phyloP scores from a whole-genome alignment of 2,329 filamentous ascomycete genomes.

The Trichoderma sp. region DNA sequence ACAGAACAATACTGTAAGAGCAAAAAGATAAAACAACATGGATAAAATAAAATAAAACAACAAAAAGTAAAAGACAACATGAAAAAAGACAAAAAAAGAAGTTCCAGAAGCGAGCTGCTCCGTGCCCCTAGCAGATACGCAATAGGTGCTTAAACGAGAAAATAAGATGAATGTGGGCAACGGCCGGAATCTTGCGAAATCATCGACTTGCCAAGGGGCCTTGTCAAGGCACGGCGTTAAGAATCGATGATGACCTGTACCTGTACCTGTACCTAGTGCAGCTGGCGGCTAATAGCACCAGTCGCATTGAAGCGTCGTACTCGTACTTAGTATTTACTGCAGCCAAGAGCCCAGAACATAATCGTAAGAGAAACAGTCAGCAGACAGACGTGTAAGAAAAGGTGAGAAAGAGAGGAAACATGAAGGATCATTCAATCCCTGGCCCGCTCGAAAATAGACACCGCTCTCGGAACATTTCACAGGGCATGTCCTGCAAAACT shows the following conservation, averaged over 20 bases:
- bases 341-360: background rate
- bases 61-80: background rate
- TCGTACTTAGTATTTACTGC: background rate
- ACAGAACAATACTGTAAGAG: background rate
- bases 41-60: background rate
- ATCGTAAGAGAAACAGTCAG: background rate
- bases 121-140: background rate
- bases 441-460: slow-evolving; percentile 12
- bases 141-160: background rate
- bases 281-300: background rate
- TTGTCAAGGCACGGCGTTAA: background rate
- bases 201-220: background rate
- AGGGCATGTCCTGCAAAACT: no score
- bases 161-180: slow-evolving; percentile 3
- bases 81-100: background rate
- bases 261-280: background rate
- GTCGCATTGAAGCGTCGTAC: background rate
- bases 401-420: background rate
- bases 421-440: background rate
- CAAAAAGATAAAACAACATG: no score
- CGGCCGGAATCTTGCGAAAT: background rate
- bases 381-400: background rate
- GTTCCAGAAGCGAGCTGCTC: background rate
- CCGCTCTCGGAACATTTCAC: background rate
- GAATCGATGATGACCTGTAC: background rate